Conservation (phyloP, 352 stramenopile genomes). For the Phytophthora crassamura region DNA sequence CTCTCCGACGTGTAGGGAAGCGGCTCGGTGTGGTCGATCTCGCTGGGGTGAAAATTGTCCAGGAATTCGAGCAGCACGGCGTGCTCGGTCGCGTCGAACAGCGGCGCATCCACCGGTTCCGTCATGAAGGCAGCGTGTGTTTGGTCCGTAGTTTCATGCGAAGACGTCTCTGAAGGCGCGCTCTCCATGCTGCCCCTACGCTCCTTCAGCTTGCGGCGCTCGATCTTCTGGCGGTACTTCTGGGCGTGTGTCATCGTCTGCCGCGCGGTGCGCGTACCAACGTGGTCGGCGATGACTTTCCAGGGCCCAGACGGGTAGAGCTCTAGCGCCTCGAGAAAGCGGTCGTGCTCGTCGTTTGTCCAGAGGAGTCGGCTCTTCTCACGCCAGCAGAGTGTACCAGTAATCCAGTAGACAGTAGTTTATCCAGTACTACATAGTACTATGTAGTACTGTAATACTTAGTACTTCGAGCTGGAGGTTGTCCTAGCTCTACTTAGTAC, state of each 20-base stretch:
- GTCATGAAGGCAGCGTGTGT: constrained; percentile 9
- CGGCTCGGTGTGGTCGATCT: constrained; percentile 29
- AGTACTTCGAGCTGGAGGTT: no score
- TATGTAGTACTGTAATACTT: no score
- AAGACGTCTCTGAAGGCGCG: no score
- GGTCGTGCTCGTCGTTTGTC: constrained; percentile 1
- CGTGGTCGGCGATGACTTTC: constrained; percentile 10
- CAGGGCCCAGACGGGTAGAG: constrained; percentile 20
- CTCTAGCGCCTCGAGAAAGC: constrained; percentile 12
- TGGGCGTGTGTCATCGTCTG: constrained; percentile 5
- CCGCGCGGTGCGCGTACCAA: constrained; percentile 15
- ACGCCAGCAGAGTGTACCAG: no score
- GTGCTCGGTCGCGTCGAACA: constrained; percentile 18
- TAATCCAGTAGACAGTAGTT: no score
- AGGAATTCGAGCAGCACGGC: constrained; percentile 31
- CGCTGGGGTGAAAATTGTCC: constrained; percentile 29
- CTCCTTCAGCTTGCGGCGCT: no score
- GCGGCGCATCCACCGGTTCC: constrained; percentile 1
- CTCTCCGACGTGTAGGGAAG: constrained; percentile 15
- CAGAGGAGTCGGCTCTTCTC: constrained; percentile 17
- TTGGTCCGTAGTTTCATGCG: not conserved
- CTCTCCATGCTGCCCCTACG: no score
- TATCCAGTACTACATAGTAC: no score
- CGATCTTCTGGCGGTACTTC: constrained; percentile 10
- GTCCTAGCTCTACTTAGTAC: no score